Base-by-base conservation (phyloP, 139 green algal species). In the Spirogloea muscicola region DNA sequence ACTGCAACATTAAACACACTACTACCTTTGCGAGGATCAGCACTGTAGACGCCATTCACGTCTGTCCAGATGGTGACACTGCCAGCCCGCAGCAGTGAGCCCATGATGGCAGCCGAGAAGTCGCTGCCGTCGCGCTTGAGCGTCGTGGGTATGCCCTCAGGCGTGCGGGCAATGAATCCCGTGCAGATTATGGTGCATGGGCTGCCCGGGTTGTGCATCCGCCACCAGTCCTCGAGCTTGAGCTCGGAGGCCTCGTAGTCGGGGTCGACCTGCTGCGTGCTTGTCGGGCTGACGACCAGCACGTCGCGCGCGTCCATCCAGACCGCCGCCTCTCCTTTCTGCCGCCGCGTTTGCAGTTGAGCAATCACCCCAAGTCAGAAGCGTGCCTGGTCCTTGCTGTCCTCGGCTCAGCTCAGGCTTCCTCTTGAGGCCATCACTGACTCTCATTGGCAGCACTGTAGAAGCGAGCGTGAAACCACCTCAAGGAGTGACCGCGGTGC, bases 21-120 rank as follows among this genome's bases (percentile, higher is more conserved):
- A n/a, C n/a, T n/a, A 79, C 71, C 71, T 83, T 96, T 97, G 58
- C 94, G 84, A 1, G 94, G 94, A 84, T 98, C 94, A 0, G 94
- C 93, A 2, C 79, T 91, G 80, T 93, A 98, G 27, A 98, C 94
- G 9, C 94, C 94, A 49, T 97, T 86, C 44, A 98, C 94, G 70
- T 98, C 94, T 0, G 93, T 97, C 94, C 94, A 98, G 78, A 98
- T 98, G 55, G 90, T 97, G 87, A 97, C 95, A 66, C 87, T 76
- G 34, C 74, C 75, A 39, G 77, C 66, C 31, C 77, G 68, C 62
- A 97, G 87, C 31, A 98, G 85, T 0, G 91, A 85, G 4, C 92
- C 94, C 43, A 98, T 77, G 79, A 97, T 97, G 74, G 94, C 96
- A 43, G 93, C 94, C 3, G 76, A 90, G 84, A 96, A 96, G 86